Base-by-base conservation (phyloP, 2,329 filamentous ascomycete species). In the Xylariales sp. region DNA sequence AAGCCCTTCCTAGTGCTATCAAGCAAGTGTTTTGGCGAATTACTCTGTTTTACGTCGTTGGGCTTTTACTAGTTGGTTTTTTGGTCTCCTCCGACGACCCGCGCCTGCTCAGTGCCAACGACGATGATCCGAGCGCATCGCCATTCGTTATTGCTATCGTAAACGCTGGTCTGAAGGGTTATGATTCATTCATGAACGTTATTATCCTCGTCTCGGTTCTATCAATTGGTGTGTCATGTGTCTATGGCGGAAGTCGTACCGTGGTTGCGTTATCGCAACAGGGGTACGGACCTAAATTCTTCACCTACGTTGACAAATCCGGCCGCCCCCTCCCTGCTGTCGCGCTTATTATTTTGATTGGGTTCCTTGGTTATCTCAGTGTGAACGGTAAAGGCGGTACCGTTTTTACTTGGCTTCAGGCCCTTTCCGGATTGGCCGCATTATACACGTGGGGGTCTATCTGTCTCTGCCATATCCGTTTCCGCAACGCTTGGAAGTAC, bases 1-100 rank as follows among this genome's bases (percentile, higher is more conserved):
- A 85, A 54, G 77, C 83, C 0, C 72, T 95, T 2, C 89, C 89
- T 0, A 81, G 79, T 2, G 89, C 89, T 5, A 82, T 91, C 52
- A 94, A 93, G 66, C 88, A 94, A 56, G 86, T 76, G 21, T 76
- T 76, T 41, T 76, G 72, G 72, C 70, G 73, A 47, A 76, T 76
- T 42, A 73, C 68, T 0, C 54, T 76, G 3, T 77, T 77, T 46
- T 77, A 77, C 44, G 58, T 77, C 33, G 58, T 76, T 3, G 70
- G 70, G 23, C 62, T 77, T 12, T 62, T 72, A 36, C 68, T 76
- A 10, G 65, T 76, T 13, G 72, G 73, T 12, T 61, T 78, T 5
- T 54, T 76, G 5, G 59, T 76, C 25, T 56, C 60, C 36, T 69
- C 66, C 35, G 55, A 64, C 16, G 73, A 78, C 24, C 24, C 48